These are phyloP conservation scores for Madurella fahalii DNA, from an alignment of 2,329 filamentous ascomycete genomes.

Conservation along the genomic window DNA sequence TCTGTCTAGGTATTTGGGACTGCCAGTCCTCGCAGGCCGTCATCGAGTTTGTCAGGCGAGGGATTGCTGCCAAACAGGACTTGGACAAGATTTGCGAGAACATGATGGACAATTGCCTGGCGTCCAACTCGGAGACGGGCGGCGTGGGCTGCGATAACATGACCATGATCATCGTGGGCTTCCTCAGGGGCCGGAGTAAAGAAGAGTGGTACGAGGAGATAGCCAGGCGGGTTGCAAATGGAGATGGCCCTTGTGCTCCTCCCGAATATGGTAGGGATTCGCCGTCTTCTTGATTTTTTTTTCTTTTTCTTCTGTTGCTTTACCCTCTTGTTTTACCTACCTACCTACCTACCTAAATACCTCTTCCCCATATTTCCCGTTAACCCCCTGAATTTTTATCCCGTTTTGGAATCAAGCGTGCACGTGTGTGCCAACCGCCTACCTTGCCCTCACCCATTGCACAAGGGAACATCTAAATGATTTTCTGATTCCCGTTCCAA, in stretches of 20 bases:
- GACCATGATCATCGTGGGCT: slow-evolving; percentile 90
- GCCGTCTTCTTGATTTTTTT: slow-evolving; percentile 28
- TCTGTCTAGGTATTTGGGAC: slow-evolving; percentile 85
- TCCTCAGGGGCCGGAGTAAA: slow-evolving; percentile 87
- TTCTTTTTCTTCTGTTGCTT: slow-evolving; percentile 6
- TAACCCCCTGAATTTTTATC: background rate
- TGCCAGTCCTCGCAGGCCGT: slow-evolving; percentile 98
- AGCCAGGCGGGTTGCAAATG: slow-evolving; percentile 87
- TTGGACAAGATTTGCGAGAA: slow-evolving; percentile 96
- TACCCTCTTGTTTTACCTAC: slow-evolving; percentile 7
- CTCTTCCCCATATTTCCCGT: background rate
- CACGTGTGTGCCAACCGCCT: background rate
- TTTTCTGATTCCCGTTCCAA: no score
- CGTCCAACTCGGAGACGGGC: slow-evolving; percentile 95
- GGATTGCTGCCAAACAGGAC: slow-evolving; percentile 94
- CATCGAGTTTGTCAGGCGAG: slow-evolving; percentile 91
- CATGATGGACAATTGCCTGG: slow-evolving; percentile 99
- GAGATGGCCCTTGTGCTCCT: slow-evolving; percentile 96
- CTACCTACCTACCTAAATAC: background rate
- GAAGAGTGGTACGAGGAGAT: slow-evolving; percentile 99
- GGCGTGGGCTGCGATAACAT: slow-evolving; percentile 99
- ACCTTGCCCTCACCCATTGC: no score
- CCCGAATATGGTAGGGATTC: slow-evolving; percentile 94
- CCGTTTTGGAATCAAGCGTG: background rate
- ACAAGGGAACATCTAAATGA: no score